Conservation (phyloP, 2,329 filamentous ascomycete species). For the Neospermospora avenae region DNA sequence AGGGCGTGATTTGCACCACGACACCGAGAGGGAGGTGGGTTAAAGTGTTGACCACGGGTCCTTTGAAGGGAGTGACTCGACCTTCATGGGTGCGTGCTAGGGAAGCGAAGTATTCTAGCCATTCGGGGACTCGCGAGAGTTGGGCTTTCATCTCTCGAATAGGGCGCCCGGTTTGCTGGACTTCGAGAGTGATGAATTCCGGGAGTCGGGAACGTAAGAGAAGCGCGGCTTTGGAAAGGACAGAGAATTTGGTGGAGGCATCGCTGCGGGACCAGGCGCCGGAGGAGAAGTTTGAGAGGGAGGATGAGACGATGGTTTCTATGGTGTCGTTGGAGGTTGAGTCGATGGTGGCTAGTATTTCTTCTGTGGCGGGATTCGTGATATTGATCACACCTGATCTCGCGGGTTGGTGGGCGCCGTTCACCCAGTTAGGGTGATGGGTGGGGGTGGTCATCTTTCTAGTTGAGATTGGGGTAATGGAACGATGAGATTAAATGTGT, state of each 20-base stretch:
- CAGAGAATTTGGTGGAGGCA: slow-evolving; percentile 48
- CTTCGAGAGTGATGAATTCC: slow-evolving; percentile 59
- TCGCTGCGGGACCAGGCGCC: slow-evolving; percentile 21
- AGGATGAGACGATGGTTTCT: slow-evolving; percentile 17
- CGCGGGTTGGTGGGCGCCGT: slow-evolving; percentile 19
- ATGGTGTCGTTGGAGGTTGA: slow-evolving; percentile 15
- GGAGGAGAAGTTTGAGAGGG: slow-evolving; percentile 19
- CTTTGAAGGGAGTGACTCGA: slow-evolving; percentile 60
- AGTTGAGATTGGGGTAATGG: not conserved
- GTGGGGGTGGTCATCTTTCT: not conserved
- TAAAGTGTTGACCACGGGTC: slow-evolving; percentile 56
- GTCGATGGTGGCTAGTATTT: slow-evolving; percentile 22
- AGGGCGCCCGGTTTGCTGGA: slow-evolving; percentile 64
- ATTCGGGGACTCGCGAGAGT: slow-evolving; percentile 61
- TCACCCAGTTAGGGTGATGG: slow-evolving; percentile 24
- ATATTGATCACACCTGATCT: slow-evolving; percentile 13
- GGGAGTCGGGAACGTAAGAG: slow-evolving; percentile 52
- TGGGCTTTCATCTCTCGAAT: slow-evolving; percentile 70
- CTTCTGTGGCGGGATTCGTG: slow-evolving; percentile 25
- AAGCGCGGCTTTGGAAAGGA: slow-evolving; percentile 57
- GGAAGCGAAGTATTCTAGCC: slow-evolving; percentile 70
- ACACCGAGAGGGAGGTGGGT: slow-evolving; percentile 55
- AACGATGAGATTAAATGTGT: not conserved
- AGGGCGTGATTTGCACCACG: slow-evolving; percentile 54
- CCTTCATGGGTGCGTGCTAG: slow-evolving; percentile 66